Percentiles rank a stretch among this genome's conserved stretches.
These are phyloP conservation scores for Tricholoma hemisulphureum DNA, from an alignment of 768 basidiomycete genomes.

Conservation along the genomic window DNA sequence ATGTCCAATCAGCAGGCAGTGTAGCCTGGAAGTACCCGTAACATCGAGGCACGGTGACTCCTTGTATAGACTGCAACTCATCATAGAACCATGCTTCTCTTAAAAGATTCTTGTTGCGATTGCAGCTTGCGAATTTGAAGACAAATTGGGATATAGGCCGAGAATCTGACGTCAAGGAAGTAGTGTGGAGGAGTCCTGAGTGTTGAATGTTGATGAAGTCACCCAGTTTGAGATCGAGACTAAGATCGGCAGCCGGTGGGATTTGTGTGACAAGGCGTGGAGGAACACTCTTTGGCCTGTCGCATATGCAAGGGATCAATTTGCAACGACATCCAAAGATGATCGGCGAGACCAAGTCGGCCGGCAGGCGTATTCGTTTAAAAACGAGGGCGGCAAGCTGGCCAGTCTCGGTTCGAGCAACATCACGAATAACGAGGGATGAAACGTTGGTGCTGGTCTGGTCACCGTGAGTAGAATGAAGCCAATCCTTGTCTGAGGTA, in stretches of 20 bases:
- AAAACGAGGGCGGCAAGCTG: not conserved
- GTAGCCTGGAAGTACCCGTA: not conserved
- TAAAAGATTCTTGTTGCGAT: slow-evolving; percentile 2
- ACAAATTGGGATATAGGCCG: not conserved
- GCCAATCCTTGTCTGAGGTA: not conserved
- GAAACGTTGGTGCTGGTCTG: not conserved
- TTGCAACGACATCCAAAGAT: not conserved
- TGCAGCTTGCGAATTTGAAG: not conserved
- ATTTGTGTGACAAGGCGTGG: not conserved
- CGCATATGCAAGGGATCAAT: not conserved
- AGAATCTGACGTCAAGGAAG: not conserved
- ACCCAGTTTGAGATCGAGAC: not conserved
- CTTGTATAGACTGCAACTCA: not conserved
- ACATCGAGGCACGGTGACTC: not conserved
- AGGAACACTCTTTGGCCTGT: not conserved
- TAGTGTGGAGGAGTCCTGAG: not conserved
- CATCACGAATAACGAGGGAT: not conserved
- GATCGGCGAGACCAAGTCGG: not conserved
- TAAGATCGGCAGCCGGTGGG: not conserved
- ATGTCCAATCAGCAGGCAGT: not conserved
- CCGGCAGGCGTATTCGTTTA: not conserved
- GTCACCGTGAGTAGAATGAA: not conserved
- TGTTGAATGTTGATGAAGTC: not conserved
- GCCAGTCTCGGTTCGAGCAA: not conserved
- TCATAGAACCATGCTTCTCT: slow-evolving; percentile 2